Conservation (phyloP, 257 asterid genomes). For the Przewalskia tangutica region DNA sequence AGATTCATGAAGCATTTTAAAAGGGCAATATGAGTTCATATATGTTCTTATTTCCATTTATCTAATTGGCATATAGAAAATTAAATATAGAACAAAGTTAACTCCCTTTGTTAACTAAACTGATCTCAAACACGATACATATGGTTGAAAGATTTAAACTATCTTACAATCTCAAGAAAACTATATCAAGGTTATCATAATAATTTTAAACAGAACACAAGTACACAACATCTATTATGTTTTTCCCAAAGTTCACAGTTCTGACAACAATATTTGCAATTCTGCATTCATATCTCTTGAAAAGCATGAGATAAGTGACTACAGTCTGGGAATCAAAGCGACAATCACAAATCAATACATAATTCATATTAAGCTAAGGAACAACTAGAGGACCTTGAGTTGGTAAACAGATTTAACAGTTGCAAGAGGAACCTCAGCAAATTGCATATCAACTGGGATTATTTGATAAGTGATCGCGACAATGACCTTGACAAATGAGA, state of each 20-base stretch:
- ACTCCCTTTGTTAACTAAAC: too few relatives aligned
- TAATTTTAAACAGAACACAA: not conserved
- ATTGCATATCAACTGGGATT: constrained; percentile 72
- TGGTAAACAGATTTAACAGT: constrained; percentile 62
- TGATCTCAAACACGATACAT: too few relatives aligned
- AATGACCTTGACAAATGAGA: constrained; percentile 38
- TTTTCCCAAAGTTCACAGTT: not conserved
- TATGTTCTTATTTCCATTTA: too few relatives aligned
- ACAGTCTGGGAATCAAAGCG: too few relatives aligned
- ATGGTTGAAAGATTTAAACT: too few relatives aligned
- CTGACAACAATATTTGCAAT: not conserved
- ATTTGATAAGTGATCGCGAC: constrained; percentile 86
- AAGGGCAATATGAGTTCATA: too few relatives aligned
- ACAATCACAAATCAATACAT: too few relatives aligned
- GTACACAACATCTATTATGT: not conserved
- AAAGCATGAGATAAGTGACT: not conserved
- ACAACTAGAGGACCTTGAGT: constrained; percentile 43
- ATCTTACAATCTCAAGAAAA: too few relatives aligned
- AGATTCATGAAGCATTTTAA: too few relatives aligned
- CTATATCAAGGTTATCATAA: too few relatives aligned
- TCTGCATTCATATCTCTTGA: not conserved
- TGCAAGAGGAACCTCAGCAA: constrained; percentile 92
- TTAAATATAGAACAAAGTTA: too few relatives aligned
- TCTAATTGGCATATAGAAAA: too few relatives aligned
- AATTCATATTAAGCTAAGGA: not conserved